Evolutionary conservation across 176 grass and related monocot species (phyloP), one percentile per base, ranked within the genome.

Genomic region (Musa troglodytarum): DNA sequence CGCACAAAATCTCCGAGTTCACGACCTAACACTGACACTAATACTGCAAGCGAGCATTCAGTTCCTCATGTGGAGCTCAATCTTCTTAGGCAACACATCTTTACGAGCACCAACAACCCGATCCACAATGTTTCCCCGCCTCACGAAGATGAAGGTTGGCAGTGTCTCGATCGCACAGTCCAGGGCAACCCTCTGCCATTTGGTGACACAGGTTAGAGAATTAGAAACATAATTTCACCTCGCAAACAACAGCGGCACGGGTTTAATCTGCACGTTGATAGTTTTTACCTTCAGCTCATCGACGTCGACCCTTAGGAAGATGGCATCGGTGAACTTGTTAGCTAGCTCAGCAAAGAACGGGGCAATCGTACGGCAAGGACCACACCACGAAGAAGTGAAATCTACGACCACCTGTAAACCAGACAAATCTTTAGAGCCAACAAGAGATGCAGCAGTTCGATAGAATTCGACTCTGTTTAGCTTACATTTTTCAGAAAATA

Each of bases 341-440:
- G 92, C 82, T 0, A 69, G 65, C 2, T 96, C 89, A 1, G 53
- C 67, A 0, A 89, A 96, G 22, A 89, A 10, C 1, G 89, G 92
- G 58, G 82, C 80, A 0, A 96, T 85, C 73, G 53, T 1, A 10
- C 86, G 89, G 82, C 92, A 96, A 43, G 92, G 89, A 23, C 82
- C 84, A 1, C 89, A 96, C 92, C 92, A 96, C 22, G 86, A 68
- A 50, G 92, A 84, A 43, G 92, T 92, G 82, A 92, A 96, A 63
- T 96, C 88, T n/a, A 96, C 77, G 21, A 96, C 54, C 63, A 96
- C 88, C 92, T 96, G 72, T 1, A 11, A n/a, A 51, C 10, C 29
- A 16, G 8, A 11, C 28, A 59, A 49, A n/a, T 6, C 16, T 20
- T 5, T n/a, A 63, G 34, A n/a, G 22, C n/a, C 50, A 17, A 53